Evolutionary conservation across 2,329 filamentous ascomycete species (phyloP), one percentile per base, ranked within the genome.

Genomic region (Penicillium griseofulvum): DNA sequence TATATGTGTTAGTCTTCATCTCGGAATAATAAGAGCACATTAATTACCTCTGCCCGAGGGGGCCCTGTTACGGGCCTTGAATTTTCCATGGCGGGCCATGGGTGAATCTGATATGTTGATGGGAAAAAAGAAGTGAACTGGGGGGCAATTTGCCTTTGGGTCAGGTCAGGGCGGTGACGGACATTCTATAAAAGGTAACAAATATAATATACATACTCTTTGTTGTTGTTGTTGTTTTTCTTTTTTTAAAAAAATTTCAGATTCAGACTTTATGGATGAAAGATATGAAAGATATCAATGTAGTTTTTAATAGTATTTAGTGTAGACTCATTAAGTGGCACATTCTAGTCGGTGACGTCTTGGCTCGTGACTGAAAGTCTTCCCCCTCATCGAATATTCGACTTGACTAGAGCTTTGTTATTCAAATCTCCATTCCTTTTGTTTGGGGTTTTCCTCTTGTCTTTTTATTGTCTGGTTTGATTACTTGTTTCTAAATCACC

Each of bases 21-120:
- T 37, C 19, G 5, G 22, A 10, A 5, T 0, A 34, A 29, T 14
- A 6, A 2, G n/a, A 34, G n/a, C 28, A 45, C 17, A n/a, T 5
- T 33, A 16, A 1, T 29, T 42, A 49, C 55, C 50, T 49, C 36
- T 49, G 16, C 5, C 22, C 43, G 39, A 28, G 17, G 55, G 33
- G 16, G 43, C 43, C 53, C 61, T 66, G 16, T 51, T 47, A 38
- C 59, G 60, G 50, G 55, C 62, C 55, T 67, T 68, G 29, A 31
- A 49, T 41, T 66, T 67, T 33, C 65, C 59, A 65, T 65, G 63
- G 31, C 65, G 64, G 56, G 64, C 65, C 65, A 68, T 61, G 48
- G 22, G 11, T 45, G 16, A 48, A 28, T 31, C 10, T 36, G 37
- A 43, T 42, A 12, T 44, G 37, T 28, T 31, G 39, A 47, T 26